Evolutionary conservation across 2,329 filamentous ascomycete genomes (phyloP).

Genomic region (Exophiala spinifera): DNA sequence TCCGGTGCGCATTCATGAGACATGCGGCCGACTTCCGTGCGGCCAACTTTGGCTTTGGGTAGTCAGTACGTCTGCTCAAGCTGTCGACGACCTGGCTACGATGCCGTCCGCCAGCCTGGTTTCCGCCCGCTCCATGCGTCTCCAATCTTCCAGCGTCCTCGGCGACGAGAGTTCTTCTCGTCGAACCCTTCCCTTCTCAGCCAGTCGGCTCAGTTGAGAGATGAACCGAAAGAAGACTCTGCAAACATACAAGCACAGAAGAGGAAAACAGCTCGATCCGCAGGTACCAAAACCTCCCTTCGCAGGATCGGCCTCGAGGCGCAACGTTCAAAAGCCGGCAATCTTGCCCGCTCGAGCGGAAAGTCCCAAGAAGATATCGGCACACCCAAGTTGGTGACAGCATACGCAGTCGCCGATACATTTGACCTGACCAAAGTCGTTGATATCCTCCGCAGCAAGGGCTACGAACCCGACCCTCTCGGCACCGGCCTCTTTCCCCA

Average conservation of each 20-base stretch:
- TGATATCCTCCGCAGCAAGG: conserved; percentile 55
- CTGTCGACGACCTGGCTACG: conserved; percentile 33
- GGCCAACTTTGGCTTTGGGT: conserved; percentile 10
- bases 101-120: conserved; percentile 32
- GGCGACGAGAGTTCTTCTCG: conserved; percentile 64
- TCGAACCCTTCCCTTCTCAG: conserved; percentile 52
- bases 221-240: conserved; percentile 7
- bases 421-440: conserved; percentile 60
- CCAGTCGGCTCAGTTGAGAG: conserved; percentile 8
- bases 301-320: conserved; percentile 84
- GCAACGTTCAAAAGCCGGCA: conserved; percentile 58
- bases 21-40: conserved; percentile 12
- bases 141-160: conserved; percentile 38
- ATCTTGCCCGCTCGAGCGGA: conserved; percentile 46
- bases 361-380: conserved; percentile 38
- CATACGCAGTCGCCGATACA: conserved; percentile 66
- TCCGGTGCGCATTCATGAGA: neutral
- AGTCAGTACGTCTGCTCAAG: conserved; percentile 29
- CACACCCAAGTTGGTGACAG: conserved; percentile 52
- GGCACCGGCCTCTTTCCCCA: conserved; percentile 62
- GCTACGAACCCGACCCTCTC: conserved; percentile 61
- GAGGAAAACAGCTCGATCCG: conserved; percentile 49
- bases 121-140: conserved; percentile 37
- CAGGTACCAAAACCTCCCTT: conserved; percentile 68
- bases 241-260: conserved; percentile 36